These are phyloP conservation scores for Kandelia obovata DNA, from an alignment of 345 rosid genomes.

Conservation along the genomic window DNA sequence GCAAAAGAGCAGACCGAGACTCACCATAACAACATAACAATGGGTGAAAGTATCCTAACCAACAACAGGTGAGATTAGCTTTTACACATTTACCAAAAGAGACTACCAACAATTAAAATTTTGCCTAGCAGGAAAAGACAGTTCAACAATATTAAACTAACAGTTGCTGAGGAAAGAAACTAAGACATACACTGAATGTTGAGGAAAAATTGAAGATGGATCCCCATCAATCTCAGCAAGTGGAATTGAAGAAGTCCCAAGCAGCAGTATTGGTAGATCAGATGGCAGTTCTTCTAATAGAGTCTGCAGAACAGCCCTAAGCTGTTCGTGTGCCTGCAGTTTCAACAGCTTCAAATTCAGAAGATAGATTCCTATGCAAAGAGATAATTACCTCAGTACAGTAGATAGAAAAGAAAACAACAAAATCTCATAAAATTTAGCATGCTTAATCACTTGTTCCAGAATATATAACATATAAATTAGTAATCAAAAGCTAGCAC, in stretches of 20 bases:
- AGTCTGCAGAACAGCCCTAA: constrained; percentile 83
- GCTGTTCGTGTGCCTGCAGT: constrained; percentile 92
- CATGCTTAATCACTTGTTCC: not conserved
- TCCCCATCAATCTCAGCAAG: constrained; percentile 53
- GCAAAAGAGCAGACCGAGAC: too few relatives aligned
- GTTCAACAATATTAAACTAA: not conserved
- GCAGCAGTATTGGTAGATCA: constrained; percentile 71
- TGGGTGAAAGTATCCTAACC: too few relatives aligned
- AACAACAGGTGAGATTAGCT: too few relatives aligned
- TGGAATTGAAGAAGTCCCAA: constrained; percentile 65
- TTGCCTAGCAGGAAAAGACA: not conserved
- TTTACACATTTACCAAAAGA: too few relatives aligned
- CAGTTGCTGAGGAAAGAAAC: not conserved
- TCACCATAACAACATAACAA: too few relatives aligned
- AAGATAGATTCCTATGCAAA: not conserved
- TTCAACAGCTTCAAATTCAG: constrained; percentile 16
- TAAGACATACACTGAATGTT: constrained; percentile 64
- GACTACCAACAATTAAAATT: not conserved
- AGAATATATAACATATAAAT: not conserved
- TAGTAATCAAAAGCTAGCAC: constrained; percentile 23
- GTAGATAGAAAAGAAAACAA: not conserved
- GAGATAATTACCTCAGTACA: not conserved
- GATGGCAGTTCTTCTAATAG: constrained; percentile 93
- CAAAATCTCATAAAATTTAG: not conserved
- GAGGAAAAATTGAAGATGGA: constrained; percentile 56